phyloP scores from a whole-genome alignment of 257 asterid species.

The Rauvolfia tetraphylla region DNA sequence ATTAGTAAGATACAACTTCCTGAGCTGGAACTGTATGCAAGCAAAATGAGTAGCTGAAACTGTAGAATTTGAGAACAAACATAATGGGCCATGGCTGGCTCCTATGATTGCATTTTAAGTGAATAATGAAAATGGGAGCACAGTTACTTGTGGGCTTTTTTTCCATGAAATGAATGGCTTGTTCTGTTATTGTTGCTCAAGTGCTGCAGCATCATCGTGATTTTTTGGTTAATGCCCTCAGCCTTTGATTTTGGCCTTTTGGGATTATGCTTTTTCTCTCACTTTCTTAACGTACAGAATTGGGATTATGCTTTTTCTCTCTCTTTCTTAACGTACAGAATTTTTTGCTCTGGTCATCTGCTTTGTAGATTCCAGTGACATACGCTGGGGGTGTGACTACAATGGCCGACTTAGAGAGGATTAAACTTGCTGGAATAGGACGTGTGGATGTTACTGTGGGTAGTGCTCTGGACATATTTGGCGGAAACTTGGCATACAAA shows the following conservation, averaged over 20 bases:
- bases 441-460: slow-evolving; percentile 93
- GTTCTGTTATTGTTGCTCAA: not conserved
- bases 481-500: slow-evolving; percentile 78
- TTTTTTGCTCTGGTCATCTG: slow-evolving; percentile 5
- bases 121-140: not conserved
- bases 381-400: slow-evolving; percentile 91
- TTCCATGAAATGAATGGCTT: no score
- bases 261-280: not conserved
- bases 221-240: not conserved
- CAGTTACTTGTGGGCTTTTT: no score
- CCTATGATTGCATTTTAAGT: not conserved
- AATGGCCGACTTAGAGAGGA: slow-evolving; percentile 79
- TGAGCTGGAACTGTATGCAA: not conserved
- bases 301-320: not conserved
- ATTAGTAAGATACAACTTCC: not conserved
- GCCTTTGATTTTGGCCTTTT: not conserved
- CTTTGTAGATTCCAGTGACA: slow-evolving; percentile 78
- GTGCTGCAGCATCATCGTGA: not conserved
- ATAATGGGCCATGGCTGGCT: not conserved
- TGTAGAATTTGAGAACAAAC: not conserved
- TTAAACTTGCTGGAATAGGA: slow-evolving; percentile 70
- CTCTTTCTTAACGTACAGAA: not conserved
- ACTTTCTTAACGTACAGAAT: no score
- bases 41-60: not conserved
- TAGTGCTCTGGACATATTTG: slow-evolving; percentile 90